phyloP scores from a whole-genome alignment of 2,329 filamentous ascomycete genomes.

The Didymella glomerata region DNA sequence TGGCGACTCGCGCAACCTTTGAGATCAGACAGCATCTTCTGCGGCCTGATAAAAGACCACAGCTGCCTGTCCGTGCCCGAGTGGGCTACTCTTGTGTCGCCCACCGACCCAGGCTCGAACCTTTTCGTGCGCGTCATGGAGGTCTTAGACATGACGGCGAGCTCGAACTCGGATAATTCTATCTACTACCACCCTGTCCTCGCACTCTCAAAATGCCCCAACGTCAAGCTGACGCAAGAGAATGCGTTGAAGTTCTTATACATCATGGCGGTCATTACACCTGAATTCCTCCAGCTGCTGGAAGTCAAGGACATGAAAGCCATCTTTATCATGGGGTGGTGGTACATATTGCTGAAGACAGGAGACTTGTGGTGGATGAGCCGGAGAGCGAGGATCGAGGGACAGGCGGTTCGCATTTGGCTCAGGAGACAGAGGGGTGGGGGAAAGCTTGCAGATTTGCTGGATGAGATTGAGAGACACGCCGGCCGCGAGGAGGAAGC shows the following conservation, averaged over 20 bases:
- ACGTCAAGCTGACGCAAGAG: constrained; percentile 48
- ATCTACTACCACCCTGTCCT: constrained; percentile 45
- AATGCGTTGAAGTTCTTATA: constrained; percentile 58
- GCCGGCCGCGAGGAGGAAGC: not conserved
- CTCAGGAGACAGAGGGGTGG: constrained; percentile 29
- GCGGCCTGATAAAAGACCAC: constrained; percentile 39
- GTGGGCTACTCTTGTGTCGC: constrained; percentile 18
- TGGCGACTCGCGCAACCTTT: constrained; percentile 62
- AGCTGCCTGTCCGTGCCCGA: constrained; percentile 21
- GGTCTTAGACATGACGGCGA: constrained; percentile 38
- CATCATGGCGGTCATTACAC: constrained; percentile 58
- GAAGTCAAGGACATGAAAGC: constrained; percentile 62
- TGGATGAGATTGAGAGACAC: constrained; percentile 18
- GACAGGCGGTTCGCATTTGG: constrained; percentile 37
- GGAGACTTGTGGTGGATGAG: constrained; percentile 43
- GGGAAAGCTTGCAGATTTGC: constrained; percentile 10
- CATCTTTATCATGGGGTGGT: constrained; percentile 64
- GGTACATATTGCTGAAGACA: constrained; percentile 58
- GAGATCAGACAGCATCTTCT: constrained; percentile 60
- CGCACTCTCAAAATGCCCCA: constrained; percentile 53
- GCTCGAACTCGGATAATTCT: constrained; percentile 32
- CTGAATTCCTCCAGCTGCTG: constrained; percentile 57
- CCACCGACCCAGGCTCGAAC: constrained; percentile 11
- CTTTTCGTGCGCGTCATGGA: constrained; percentile 49
- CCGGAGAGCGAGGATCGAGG: constrained; percentile 37